A percentile compares a stretch with the other conserved stretches of the same genome.
phyloP scores from a whole-genome alignment of 1,284 basidiomycete genomes.

The Ganoderma meredithae region DNA sequence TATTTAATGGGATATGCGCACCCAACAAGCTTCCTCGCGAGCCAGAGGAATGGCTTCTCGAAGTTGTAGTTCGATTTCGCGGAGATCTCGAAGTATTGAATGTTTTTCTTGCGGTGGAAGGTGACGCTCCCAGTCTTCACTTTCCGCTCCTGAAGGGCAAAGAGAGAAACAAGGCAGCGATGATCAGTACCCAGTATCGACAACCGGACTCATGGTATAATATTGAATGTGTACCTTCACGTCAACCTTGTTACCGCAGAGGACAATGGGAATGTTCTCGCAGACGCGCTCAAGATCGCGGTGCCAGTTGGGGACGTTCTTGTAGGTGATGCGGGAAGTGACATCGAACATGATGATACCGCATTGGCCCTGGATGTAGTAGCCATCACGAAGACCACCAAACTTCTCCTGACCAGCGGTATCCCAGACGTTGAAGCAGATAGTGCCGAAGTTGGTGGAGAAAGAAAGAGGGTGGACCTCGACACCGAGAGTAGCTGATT shows the following conservation, averaged over 20 bases:
- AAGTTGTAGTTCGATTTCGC: conserved; percentile 99
- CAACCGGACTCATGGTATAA: background rate
- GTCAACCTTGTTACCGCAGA: conserved; percentile 99
- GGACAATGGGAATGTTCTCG: conserved; percentile 99
- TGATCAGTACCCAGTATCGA: conserved; percentile 20
- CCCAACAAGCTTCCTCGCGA: conserved; percentile 98
- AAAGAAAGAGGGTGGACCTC: conserved; percentile 98
- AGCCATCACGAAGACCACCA: conserved; percentile 96
- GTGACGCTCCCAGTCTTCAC: conserved; percentile 99
- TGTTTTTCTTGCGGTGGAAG: conserved; percentile 99
- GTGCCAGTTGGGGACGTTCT: conserved; percentile 99
- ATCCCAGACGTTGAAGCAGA: conserved; percentile 99
- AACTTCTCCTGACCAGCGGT: conserved; percentile 99
- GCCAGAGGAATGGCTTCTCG: conserved; percentile 99
- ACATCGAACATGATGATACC: conserved; percentile 99
- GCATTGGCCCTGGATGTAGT: conserved; percentile 99
- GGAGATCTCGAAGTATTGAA: conserved; percentile 99
- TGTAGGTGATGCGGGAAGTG: conserved; percentile 99
- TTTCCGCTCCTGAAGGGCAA: conserved; percentile 87
- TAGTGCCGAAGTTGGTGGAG: conserved; percentile 98
- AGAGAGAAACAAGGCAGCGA: conserved; percentile 4
- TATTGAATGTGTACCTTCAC: conserved; percentile 80
- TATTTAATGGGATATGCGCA: conserved; percentile 47
- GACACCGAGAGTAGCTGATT: conserved; percentile 95
- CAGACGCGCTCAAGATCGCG: conserved; percentile 99